Evolutionary conservation across 352 stramenopile genomes (phyloP).

Genomic region (Nothophytophthora sp.): DNA sequence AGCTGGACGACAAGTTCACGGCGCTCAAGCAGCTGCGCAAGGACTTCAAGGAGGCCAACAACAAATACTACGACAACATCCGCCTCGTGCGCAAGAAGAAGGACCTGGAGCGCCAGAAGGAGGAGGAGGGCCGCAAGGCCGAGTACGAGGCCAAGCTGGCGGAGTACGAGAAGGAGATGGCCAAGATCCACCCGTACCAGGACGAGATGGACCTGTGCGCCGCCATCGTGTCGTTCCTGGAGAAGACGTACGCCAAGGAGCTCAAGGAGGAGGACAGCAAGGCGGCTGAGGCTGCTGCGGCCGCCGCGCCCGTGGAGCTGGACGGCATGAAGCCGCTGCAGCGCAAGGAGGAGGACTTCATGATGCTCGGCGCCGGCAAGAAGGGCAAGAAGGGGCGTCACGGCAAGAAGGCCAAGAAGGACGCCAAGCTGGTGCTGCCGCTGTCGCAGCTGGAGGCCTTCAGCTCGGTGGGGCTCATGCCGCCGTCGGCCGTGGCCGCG

Average conservation of each 20-base stretch:
- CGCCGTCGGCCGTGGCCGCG: slow-evolving; percentile 82
- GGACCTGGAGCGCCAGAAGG: slow-evolving; percentile 80
- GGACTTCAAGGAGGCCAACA: slow-evolving; percentile 92
- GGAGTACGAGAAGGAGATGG: slow-evolving; percentile 96
- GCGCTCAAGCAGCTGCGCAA: slow-evolving; percentile 87
- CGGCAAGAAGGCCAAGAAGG: slow-evolving; percentile 80
- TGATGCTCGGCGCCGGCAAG: slow-evolving; percentile 66
- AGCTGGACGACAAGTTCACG: slow-evolving; percentile 90
- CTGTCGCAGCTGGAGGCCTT: slow-evolving; percentile 90
- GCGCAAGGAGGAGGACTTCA: slow-evolving; percentile 87
- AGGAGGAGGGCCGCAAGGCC: slow-evolving; percentile 75
- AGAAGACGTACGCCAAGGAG: slow-evolving; percentile 91
- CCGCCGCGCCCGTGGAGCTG: slow-evolving; percentile 69
- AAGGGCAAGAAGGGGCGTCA: slow-evolving; percentile 67
- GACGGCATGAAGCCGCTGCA: slow-evolving; percentile 93
- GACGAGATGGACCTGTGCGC: slow-evolving; percentile 96
- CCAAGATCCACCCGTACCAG: slow-evolving; percentile 96
- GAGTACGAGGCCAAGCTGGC: slow-evolving; percentile 95
- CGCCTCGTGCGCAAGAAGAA: slow-evolving; percentile 86
- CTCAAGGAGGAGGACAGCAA: slow-evolving; percentile 58
- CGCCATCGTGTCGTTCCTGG: slow-evolving; percentile 92
- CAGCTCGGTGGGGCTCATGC: slow-evolving; percentile 89
- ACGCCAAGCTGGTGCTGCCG: slow-evolving; percentile 74
- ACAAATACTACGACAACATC: slow-evolving; percentile 94
- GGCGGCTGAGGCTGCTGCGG: slow-evolving; percentile 31